Conservation (phyloP, 2,329 filamentous ascomycete genomes). For the Xylariaceae sp. region DNA sequence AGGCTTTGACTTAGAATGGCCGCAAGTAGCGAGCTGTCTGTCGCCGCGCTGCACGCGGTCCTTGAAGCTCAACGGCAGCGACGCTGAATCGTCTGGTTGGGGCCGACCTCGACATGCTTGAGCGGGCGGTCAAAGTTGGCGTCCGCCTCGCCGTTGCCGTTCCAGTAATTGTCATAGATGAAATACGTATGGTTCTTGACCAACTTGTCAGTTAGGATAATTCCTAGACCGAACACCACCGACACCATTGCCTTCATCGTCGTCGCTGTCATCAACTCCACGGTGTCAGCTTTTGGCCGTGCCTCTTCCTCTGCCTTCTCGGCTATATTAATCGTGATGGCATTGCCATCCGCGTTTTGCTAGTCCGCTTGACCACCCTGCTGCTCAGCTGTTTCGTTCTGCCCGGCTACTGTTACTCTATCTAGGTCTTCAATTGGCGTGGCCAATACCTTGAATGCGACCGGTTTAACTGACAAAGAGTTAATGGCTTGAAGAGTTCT, state of each 20-base stretch:
- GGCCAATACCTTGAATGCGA: constrained; percentile 11
- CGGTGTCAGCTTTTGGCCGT: not conserved
- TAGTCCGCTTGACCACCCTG: not conserved
- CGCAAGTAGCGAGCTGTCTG: constrained; percentile 47
- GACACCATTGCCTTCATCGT: constrained; percentile 25
- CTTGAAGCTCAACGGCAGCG: constrained; percentile 44
- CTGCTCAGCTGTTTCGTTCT: not conserved
- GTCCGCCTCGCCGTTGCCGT: constrained; percentile 47
- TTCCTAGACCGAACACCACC: constrained; percentile 40
- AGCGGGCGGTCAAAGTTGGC: constrained; percentile 50
- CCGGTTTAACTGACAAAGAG: constrained; percentile 22
- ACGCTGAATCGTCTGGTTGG: constrained; percentile 42
- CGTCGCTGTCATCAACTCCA: not conserved
- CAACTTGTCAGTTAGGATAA: constrained; percentile 48
- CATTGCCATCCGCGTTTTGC: not conserved
- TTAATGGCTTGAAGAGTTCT: constrained; percentile 32
- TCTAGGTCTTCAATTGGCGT: not conserved
- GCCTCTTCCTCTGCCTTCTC: not conserved
- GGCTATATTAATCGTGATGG: not conserved
- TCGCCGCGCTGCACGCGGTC: constrained; percentile 50
- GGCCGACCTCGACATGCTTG: constrained; percentile 43
- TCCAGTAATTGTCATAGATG: constrained; percentile 52
- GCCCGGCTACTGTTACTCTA: not conserved
- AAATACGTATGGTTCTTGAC: constrained; percentile 43
- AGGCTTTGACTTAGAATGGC: constrained; percentile 49